Percentiles rank a stretch among this genome's conserved stretches.
Evolutionary conservation across 169 alveolate species (phyloP).

Genomic region (Babesia ovata): DNA sequence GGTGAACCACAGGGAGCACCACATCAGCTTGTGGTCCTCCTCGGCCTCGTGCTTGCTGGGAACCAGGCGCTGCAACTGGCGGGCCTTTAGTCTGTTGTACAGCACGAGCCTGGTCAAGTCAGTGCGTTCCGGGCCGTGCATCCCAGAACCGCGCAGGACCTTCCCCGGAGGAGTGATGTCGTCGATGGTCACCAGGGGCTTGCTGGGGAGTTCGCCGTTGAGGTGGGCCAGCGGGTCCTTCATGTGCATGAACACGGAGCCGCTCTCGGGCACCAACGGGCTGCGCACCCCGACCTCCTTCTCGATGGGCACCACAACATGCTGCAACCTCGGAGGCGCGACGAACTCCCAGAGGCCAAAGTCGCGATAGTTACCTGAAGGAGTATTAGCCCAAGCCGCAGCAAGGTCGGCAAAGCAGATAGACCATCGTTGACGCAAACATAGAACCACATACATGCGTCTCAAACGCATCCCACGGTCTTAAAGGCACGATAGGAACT

Average conservation of each 20-base stretch:
- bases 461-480: too few species aligned
- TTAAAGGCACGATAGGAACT: too few species aligned
- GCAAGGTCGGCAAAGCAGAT: too few species aligned
- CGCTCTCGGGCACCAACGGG: conserved; percentile 54
- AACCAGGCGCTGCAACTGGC: conserved; percentile 83
- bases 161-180: conserved; percentile 71
- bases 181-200: conserved; percentile 71
- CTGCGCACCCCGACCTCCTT: conserved; percentile 64
- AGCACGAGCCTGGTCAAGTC: conserved; percentile 81
- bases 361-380: conserved; percentile 79
- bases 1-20: conserved; percentile 79
- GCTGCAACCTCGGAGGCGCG: conserved; percentile 75
- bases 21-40: conserved; percentile 77
- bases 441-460: too few species aligned
- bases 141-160: conserved; percentile 84
- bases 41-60: conserved; percentile 76
- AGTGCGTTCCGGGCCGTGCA: conserved; percentile 89
- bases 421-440: too few species aligned
- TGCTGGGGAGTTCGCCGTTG: conserved; percentile 66
- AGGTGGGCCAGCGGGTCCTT: conserved; percentile 71
- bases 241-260: conserved; percentile 55
- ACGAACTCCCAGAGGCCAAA: conserved; percentile 75
- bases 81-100: conserved; percentile 84
- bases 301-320: conserved; percentile 76
- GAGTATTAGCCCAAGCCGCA: too few species aligned